Evolutionary conservation across 805 yeast genomes (phyloP).

Genomic region (Metschnikowia vanudenii): DNA sequence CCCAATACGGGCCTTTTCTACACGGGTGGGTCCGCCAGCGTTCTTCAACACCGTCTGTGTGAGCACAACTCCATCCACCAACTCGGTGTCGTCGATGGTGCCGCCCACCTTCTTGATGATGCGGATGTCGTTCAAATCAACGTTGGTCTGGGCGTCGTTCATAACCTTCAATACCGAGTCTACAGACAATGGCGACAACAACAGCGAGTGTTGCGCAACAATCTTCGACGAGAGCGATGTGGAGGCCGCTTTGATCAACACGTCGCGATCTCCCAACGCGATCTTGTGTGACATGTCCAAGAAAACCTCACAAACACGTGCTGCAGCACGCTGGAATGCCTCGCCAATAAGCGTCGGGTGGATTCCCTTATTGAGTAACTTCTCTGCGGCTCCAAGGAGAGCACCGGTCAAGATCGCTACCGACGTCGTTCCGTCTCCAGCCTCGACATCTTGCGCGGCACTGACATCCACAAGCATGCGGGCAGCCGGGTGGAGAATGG

Average conservation of each 20-base stretch:
- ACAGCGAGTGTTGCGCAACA: slow-evolving; percentile 85
- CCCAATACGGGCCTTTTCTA: slow-evolving; percentile 91
- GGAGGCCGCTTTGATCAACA: slow-evolving; percentile 85
- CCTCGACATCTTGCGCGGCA: slow-evolving; percentile 97
- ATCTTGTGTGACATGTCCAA: slow-evolving; percentile 82
- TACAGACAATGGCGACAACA: slow-evolving; percentile 90
- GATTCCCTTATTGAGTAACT: slow-evolving; percentile 81
- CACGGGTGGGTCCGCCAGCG: slow-evolving; percentile 93
- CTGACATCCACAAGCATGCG: slow-evolving; percentile 94
- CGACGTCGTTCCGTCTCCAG: slow-evolving; percentile 99
- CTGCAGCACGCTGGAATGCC: slow-evolving; percentile 85
- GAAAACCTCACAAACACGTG: slow-evolving; percentile 75
- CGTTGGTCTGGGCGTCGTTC: slow-evolving; percentile 57
- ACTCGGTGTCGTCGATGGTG: slow-evolving; percentile 93
- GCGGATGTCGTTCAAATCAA: slow-evolving; percentile 85
- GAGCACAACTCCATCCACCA: slow-evolving; percentile 89
- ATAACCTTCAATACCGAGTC: slow-evolving; percentile 84
- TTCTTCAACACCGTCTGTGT: slow-evolving; percentile 85
- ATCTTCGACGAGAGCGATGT: slow-evolving; percentile 94
- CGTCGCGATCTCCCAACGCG: slow-evolving; percentile 75
- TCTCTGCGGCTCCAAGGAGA: slow-evolving; percentile 90
- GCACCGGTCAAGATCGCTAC: slow-evolving; percentile 97
- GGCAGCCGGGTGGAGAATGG: slow-evolving; percentile 98
- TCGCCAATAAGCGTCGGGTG: slow-evolving; percentile 96
- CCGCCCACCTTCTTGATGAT: slow-evolving; percentile 94